Evolutionary conservation across 495 filamentous ascomycete species (phyloP).

Genomic region (Penicillium malachiteum): DNA sequence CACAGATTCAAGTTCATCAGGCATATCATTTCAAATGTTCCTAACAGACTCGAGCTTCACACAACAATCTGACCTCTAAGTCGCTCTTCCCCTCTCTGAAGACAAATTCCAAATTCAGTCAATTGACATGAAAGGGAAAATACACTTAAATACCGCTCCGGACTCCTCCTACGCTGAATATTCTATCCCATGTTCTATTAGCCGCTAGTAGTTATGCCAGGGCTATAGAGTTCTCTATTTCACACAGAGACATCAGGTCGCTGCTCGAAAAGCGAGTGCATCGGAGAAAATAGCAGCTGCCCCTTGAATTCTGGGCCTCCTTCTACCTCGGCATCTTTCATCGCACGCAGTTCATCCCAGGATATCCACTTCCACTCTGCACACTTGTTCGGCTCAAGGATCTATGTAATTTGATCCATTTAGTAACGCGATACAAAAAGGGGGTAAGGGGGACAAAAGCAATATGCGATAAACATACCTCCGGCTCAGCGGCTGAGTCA

Average conservation of each 20-base stretch:
- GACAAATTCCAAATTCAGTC: no score
- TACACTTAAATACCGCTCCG: neutral
- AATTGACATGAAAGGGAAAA: no score
- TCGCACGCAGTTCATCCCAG: slow-evolving; percentile 43
- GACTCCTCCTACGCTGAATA: neutral
- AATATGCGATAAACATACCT: slow-evolving; percentile 41
- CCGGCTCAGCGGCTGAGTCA: slow-evolving; percentile 43
- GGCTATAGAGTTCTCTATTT: neutral
- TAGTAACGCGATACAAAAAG: neutral
- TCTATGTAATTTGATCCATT: slow-evolving; percentile 9
- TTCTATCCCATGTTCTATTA: neutral
- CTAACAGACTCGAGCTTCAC: no score
- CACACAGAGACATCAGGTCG: slow-evolving; percentile 28
- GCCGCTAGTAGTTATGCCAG: no score
- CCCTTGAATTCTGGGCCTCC: slow-evolving; percentile 9
- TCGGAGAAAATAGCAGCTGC: slow-evolving; percentile 54
- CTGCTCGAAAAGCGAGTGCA: slow-evolving; percentile 53
- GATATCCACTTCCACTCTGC: slow-evolving; percentile 60
- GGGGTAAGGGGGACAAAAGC: slow-evolving; percentile 10
- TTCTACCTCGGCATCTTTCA: slow-evolving; percentile 8
- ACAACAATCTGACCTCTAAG: no score
- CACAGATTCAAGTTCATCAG: no score
- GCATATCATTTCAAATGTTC: no score
- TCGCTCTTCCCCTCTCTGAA: no score
- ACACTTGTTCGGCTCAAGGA: slow-evolving; percentile 65